These are phyloP conservation scores for Ricinus communis DNA, from an alignment of 345 rosid species.

Conservation along the genomic window DNA sequence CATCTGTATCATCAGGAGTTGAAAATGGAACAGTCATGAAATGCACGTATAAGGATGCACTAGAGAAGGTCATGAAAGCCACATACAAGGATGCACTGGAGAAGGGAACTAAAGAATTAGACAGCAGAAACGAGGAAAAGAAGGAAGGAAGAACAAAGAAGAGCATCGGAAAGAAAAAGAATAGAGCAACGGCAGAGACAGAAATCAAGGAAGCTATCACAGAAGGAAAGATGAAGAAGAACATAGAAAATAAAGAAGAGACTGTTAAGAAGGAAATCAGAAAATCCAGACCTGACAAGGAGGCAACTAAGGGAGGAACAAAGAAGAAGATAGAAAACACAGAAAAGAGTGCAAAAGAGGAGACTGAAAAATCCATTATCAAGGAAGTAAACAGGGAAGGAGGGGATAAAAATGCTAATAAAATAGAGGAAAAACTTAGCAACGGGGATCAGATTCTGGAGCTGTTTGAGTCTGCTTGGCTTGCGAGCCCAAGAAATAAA, in stretches of 20 bases:
- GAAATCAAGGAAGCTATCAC: neutral
- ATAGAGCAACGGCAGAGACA: neutral
- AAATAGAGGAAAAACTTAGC: constrained; percentile 17
- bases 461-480: constrained; percentile 56
- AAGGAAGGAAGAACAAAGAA: too few relatives aligned
- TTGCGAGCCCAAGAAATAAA: constrained; percentile 31
- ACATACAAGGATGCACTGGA: constrained; percentile 55
- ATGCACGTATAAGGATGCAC: neutral
- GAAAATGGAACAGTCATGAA: neutral
- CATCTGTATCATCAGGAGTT: neutral
- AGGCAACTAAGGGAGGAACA: neutral
- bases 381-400: neutral
- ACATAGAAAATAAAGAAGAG: neutral
- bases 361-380: neutral
- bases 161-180: neutral
- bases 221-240: constrained; percentile 1
- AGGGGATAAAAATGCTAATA: neutral
- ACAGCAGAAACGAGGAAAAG: too few relatives aligned
- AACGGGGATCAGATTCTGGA: constrained; percentile 45
- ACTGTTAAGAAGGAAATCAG: neutral
- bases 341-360: neutral
- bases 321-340: neutral
- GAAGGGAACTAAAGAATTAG: constrained; percentile 45
- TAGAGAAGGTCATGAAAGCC: constrained; percentile 34
- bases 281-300: neutral